These are phyloP conservation scores for Phoma herbarum DNA, from an alignment of 2,329 filamentous ascomycete species.

Conservation along the genomic window DNA sequence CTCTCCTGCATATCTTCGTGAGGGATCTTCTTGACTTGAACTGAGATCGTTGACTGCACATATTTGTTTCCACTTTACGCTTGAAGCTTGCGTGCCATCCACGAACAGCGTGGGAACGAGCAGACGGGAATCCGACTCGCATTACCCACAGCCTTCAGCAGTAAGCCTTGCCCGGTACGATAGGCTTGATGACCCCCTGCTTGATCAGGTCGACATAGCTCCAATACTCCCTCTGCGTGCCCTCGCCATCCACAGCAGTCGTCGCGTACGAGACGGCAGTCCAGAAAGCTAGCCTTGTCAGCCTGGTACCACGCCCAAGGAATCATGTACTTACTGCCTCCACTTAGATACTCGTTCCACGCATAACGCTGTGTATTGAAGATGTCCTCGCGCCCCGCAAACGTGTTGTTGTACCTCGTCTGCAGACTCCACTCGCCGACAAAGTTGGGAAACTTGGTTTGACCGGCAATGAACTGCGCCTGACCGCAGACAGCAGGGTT, in stretches of 20 bases:
- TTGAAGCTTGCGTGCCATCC: too few species aligned
- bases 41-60: too few species aligned
- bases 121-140: too few species aligned
- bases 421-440: slow-evolving; percentile 13
- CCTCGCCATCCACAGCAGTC: slow-evolving; percentile 17
- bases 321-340: background rate
- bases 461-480: slow-evolving; percentile 2
- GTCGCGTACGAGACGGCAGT: slow-evolving; percentile 28
- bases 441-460: slow-evolving; percentile 17
- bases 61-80: too few species aligned
- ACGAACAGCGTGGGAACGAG: too few species aligned
- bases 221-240: slow-evolving; percentile 21
- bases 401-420: slow-evolving; percentile 28
- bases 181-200: slow-evolving; percentile 7
- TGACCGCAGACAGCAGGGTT: slow-evolving; percentile 6
- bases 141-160: too few species aligned
- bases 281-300: slow-evolving; percentile 31
- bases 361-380: slow-evolving; percentile 22
- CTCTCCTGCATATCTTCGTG: too few species aligned
- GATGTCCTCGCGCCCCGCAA: slow-evolving; percentile 25
- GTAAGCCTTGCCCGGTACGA: too few species aligned
- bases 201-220: slow-evolving; percentile 16
- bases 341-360: slow-evolving; percentile 4
- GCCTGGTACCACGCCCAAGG: background rate
- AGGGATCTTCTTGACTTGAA: too few species aligned